Evolutionary conservation across 2,329 filamentous ascomycete genomes (phyloP).

Genomic region (Ceratocystis papillata): DNA sequence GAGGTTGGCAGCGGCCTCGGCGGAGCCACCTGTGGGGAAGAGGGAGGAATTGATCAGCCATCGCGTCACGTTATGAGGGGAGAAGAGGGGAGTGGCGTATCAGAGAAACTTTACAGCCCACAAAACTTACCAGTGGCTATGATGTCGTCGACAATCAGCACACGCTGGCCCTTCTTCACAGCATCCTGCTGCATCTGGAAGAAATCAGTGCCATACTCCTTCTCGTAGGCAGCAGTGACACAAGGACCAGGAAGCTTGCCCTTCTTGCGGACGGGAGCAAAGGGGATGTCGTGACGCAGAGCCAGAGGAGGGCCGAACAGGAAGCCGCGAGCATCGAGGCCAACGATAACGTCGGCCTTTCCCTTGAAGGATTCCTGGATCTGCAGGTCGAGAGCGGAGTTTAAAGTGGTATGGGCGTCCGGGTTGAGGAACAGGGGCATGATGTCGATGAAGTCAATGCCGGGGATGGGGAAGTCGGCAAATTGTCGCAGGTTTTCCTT

Average conservation of each 20-base stretch:
- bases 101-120: background rate
- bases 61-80: slow-evolving; percentile 7
- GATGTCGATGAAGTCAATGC: slow-evolving; percentile 96
- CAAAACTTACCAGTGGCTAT: slow-evolving; percentile 78
- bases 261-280: slow-evolving; percentile 88
- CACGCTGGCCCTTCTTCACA: slow-evolving; percentile 75
- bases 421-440: slow-evolving; percentile 85
- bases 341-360: slow-evolving; percentile 81
- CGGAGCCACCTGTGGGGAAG: slow-evolving; percentile 62
- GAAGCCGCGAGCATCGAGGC: slow-evolving; percentile 88
- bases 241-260: slow-evolving; percentile 90
- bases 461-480: slow-evolving; percentile 80
- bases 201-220: slow-evolving; percentile 90
- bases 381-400: slow-evolving; percentile 78
- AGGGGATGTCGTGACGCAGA: slow-evolving; percentile 67
- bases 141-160: slow-evolving; percentile 92
- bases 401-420: slow-evolving; percentile 59
- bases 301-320: slow-evolving; percentile 87
- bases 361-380: slow-evolving; percentile 52
- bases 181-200: slow-evolving; percentile 92
- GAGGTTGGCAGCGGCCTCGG: slow-evolving; percentile 74
- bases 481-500: slow-evolving; percentile 67
- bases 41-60: slow-evolving; percentile 11
- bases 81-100: slow-evolving; percentile 24
- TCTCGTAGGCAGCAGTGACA: slow-evolving; percentile 75